Evolutionary conservation across 2,329 filamentous ascomycete species (phyloP).

Genomic region (Cytospora mali): DNA sequence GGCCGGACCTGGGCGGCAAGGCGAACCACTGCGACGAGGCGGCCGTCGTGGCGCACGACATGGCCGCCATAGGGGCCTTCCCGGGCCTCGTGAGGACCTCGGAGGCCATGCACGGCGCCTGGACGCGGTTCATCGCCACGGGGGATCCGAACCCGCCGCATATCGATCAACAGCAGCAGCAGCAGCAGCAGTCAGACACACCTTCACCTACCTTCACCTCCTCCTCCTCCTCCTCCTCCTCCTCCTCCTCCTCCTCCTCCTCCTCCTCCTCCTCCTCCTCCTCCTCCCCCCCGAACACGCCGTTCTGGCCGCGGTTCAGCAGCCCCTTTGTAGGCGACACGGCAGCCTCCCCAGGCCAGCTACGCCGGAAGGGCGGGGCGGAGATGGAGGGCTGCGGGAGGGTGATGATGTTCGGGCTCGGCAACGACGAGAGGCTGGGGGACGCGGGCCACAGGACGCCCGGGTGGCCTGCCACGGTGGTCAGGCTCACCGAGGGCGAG

Average conservation of each 20-base stretch:
- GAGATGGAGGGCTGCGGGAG: slow-evolving; percentile 35
- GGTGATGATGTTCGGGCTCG: slow-evolving; percentile 60
- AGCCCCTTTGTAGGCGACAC: slow-evolving; percentile 20
- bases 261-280: not conserved
- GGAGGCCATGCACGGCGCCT: slow-evolving; percentile 47
- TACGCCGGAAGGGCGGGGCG: slow-evolving; percentile 15
- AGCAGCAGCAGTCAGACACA: not conserved
- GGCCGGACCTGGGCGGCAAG: slow-evolving; percentile 33
- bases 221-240: not conserved
- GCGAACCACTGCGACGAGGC: slow-evolving; percentile 54
- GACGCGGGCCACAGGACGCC: slow-evolving; percentile 37
- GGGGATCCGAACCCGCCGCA: slow-evolving; percentile 27
- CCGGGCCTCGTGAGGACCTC: slow-evolving; percentile 44
- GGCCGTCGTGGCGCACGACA: slow-evolving; percentile 47
- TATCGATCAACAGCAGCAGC: slow-evolving; percentile 24
- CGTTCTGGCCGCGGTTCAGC: slow-evolving; percentile 45
- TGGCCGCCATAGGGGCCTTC: slow-evolving; percentile 36
- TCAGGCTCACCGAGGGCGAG: slow-evolving; percentile 47
- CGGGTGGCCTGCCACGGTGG: slow-evolving; percentile 49
- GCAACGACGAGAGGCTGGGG: slow-evolving; percentile 57
- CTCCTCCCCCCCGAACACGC: not conserved
- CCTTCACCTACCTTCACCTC: not conserved
- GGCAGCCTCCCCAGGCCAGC: slow-evolving; percentile 10
- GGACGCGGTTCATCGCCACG: slow-evolving; percentile 41
- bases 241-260: not conserved